These are phyloP conservation scores for Discostella stelligera DNA, from an alignment of 352 stramenopile species.

Conservation along the genomic window DNA sequence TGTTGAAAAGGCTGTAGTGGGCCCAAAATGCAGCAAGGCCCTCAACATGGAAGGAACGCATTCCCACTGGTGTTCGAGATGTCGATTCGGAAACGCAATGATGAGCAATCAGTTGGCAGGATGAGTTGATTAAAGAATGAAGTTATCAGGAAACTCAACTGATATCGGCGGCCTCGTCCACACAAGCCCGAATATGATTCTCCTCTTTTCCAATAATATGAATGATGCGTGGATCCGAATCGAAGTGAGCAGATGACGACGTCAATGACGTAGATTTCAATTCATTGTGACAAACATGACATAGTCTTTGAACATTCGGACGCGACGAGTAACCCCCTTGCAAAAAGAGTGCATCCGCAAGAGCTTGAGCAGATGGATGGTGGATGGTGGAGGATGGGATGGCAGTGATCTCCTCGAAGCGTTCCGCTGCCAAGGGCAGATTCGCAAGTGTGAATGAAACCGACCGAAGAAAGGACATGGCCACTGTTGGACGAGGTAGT, in stretches of 20 bases:
- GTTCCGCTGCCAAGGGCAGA: neutral
- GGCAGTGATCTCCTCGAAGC: neutral
- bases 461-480: constrained; percentile 28
- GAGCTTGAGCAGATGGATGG: constrained; percentile 36
- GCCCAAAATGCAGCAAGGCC: constrained; percentile 65
- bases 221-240: constrained; percentile 33
- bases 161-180: constrained; percentile 56
- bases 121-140: neutral
- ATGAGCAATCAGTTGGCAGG: neutral
- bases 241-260: neutral
- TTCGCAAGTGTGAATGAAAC: constrained; percentile 2
- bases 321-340: neutral
- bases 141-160: constrained; percentile 21
- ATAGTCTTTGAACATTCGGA: neutral
- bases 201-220: constrained; percentile 57
- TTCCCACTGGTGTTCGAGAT: constrained; percentile 35
- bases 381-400: neutral
- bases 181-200: constrained; percentile 52
- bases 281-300: constrained; percentile 3
- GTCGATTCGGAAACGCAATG: neutral
- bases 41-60: constrained; percentile 55
- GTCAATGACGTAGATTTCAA: neutral
- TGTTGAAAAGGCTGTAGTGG: constrained; percentile 28
- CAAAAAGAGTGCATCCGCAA: constrained; percentile 40
- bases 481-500: constrained; percentile 27